Evolutionary conservation across 208 protist genomes (phyloP), one percentile per base, ranked within the genome.

Genomic region (Trypanosoma cruzi): DNA sequence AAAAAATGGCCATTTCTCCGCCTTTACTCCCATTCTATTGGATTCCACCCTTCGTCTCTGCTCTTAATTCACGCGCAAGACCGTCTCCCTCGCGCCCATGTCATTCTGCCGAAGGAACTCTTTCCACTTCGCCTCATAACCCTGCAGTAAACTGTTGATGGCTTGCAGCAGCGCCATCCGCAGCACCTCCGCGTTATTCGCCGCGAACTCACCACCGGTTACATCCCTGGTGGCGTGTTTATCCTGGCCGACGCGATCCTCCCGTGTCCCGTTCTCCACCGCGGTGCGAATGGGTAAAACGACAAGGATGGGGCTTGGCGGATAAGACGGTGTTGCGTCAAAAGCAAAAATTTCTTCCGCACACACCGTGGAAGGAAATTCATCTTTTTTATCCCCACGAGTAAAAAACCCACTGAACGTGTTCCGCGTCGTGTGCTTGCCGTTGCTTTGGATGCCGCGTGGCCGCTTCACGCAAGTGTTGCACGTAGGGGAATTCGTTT

Each of bases 111-210:
- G 55, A 8, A 75, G 26, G 37, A 68, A 75, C 42, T 68, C 63
- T 28, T 63, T 55, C 48, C 71, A 50, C 50, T 60, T 62, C 16
- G 34, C 31, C 16, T 75, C 71, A 64, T 75, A 75, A 1, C 46
- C 64, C 4, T 31, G 31, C 8, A 75, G 44, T 14, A 75, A 62
- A 24, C 2, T 37, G 22, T 55, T 29, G 6, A 75, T 18, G 36
- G 63, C 28, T 4, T 54, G 29, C 29, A 40, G 5, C 16, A 75
- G 54, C 42, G 58, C 62, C 13, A n/a, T 11, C 11, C 63, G 52
- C n/a, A 69, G 7, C 0, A 7, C 20, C 49, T 50, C 48, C 10
- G 44, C 29, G 13, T 69, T 61, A 46, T 42, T 56, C 7, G 40
- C 36, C 10, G 42, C 48, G 48, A 68, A 67, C 16, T 53, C 28